These are phyloP conservation scores for Jatropha podagrica DNA, from an alignment of 441 rosid species.

Conservation along the genomic window DNA sequence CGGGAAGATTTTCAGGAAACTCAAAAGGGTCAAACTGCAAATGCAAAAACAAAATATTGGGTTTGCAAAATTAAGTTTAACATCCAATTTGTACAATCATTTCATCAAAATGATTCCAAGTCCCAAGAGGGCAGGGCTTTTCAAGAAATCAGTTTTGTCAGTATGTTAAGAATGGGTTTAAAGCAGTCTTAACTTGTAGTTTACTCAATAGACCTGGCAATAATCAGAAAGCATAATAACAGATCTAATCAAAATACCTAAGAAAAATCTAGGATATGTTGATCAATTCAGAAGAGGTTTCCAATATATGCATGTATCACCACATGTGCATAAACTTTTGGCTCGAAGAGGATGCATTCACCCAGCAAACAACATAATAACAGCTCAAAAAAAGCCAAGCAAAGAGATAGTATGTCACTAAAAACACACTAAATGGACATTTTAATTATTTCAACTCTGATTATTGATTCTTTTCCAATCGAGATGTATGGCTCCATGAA, in stretches of 20 bases:
- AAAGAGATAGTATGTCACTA: neutral
- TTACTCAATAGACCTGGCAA: neutral
- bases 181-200: constrained; percentile 1
- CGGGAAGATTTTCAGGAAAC: constrained; percentile 65
- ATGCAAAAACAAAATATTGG: constrained; percentile 9
- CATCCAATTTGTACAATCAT: neutral
- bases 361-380: neutral
- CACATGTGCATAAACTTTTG: constrained; percentile 6
- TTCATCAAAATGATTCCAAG: neutral
- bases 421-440: neutral
- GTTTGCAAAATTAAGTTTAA: neutral
- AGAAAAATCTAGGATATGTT: neutral
- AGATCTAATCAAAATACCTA: neutral
- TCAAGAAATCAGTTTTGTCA: neutral
- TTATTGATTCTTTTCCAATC: too few species aligned
- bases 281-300: neutral
- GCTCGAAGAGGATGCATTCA: neutral
- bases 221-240: neutral
- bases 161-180: neutral
- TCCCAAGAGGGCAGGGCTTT: neutral
- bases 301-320: neutral
- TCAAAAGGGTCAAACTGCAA: constrained; percentile 54
- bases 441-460: neutral
- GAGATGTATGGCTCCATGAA: too few species aligned
- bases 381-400: neutral